Evolutionary conservation across 2,329 filamentous ascomycete species (phyloP).

Genomic region (Periconia macrospinosa): DNA sequence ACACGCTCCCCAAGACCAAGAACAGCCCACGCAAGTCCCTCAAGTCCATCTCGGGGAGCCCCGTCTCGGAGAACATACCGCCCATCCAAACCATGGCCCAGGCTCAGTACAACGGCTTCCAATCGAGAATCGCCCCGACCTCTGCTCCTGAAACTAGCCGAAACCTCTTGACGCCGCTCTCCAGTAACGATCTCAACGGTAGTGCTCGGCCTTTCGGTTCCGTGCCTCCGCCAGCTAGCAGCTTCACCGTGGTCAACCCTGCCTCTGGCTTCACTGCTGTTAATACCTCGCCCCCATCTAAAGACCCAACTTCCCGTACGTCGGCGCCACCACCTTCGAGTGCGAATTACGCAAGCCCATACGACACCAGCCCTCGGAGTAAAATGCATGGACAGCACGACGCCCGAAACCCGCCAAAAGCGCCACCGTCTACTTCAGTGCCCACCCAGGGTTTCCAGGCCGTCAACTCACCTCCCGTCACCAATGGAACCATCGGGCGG

Average conservation of each 20-base stretch:
- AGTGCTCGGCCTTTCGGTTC: slow-evolving; percentile 15
- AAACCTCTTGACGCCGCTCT: slow-evolving; percentile 29
- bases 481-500: slow-evolving; percentile 17
- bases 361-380: slow-evolving; percentile 1
- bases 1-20: slow-evolving; percentile 27
- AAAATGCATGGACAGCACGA: slow-evolving; percentile 10
- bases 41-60: slow-evolving; percentile 23
- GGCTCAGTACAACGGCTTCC: slow-evolving; percentile 15
- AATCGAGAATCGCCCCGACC: slow-evolving; percentile 17
- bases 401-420: slow-evolving; percentile 8
- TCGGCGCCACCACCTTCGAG: slow-evolving; percentile 15
- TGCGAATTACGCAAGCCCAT: slow-evolving; percentile 18
- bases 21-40: slow-evolving; percentile 34
- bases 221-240: slow-evolving; percentile 16
- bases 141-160: slow-evolving; percentile 21
- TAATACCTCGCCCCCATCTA: slow-evolving; percentile 19
- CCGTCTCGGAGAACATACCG: slow-evolving; percentile 28
- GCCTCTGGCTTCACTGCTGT: slow-evolving; percentile 27
- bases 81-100: slow-evolving; percentile 20
- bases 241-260: slow-evolving; percentile 27
- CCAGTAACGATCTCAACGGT: slow-evolving; percentile 34
- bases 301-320: slow-evolving; percentile 15
- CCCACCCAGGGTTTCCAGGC: slow-evolving; percentile 14
- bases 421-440: slow-evolving; percentile 10
- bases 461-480: slow-evolving; percentile 12